Evolutionary conservation across 108 stramenopile genomes (phyloP).

Genomic region (Mediolabrus comicus): DNA sequence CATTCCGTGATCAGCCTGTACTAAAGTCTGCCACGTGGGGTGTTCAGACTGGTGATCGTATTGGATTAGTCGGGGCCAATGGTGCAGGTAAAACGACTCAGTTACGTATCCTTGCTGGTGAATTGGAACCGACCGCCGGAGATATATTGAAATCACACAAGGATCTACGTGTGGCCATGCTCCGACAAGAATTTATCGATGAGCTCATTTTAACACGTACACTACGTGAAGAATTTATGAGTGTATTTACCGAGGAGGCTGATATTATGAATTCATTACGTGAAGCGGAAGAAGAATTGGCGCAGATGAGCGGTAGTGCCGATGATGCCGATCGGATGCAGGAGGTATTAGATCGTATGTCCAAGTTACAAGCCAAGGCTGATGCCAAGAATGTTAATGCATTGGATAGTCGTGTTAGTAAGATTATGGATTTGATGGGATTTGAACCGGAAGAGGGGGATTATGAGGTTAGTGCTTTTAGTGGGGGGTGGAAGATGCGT

Average conservation of each 20-base stretch:
- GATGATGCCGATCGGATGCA: constrained; percentile 76
- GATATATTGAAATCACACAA: constrained; percentile 85
- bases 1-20: constrained; percentile 93
- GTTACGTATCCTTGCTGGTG: constrained; percentile 73
- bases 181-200: constrained; percentile 95
- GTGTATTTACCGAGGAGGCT: constrained; percentile 90
- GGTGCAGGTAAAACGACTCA: constrained; percentile 85
- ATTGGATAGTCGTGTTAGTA: constrained; percentile 82
- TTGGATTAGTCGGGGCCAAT: constrained; percentile 92
- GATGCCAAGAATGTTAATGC: constrained; percentile 84
- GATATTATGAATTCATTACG: constrained; percentile 67
- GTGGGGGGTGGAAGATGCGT: constrained; percentile 98
- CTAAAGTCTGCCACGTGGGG: constrained; percentile 94
- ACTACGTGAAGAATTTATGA: constrained; percentile 89
- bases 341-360: constrained; percentile 89
- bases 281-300: constrained; percentile 66
- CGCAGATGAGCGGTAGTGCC: constrained; percentile 36
- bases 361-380: constrained; percentile 81
- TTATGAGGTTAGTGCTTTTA: constrained; percentile 86
- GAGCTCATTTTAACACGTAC: constrained; percentile 79
- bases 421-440: constrained; percentile 95
- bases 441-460: constrained; percentile 87
- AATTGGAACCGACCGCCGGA: constrained; percentile 92
- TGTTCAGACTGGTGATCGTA: constrained; percentile 93
- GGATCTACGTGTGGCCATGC: constrained; percentile 89